A percentile compares a stretch with the other conserved stretches of the same genome.
These are phyloP conservation scores for Suhomyces vadensis DNA, from an alignment of 805 yeast species.

Conservation along the genomic window DNA sequence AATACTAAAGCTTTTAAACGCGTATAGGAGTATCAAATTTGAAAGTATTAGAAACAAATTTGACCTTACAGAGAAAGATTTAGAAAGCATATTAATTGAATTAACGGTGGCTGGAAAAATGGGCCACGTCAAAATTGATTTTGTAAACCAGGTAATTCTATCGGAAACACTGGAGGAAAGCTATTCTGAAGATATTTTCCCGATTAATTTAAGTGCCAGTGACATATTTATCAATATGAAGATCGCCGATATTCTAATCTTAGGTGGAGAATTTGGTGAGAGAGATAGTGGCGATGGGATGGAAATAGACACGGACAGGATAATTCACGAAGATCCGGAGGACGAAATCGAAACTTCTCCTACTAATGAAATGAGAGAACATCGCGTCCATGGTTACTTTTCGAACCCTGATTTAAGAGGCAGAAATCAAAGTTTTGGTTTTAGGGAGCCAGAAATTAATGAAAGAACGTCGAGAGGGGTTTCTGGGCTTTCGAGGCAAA, in stretches of 20 bases:
- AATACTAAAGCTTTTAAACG: slow-evolving; percentile 28
- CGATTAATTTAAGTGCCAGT: slow-evolving; percentile 20
- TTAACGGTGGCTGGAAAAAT: slow-evolving; percentile 33
- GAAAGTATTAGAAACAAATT: slow-evolving; percentile 26
- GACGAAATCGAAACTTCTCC: neutral
- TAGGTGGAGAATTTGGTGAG: neutral
- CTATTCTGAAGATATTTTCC: slow-evolving; percentile 13
- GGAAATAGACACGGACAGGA: slow-evolving; percentile 14
- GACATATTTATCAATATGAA: slow-evolving; percentile 24
- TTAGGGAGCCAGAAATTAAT: neutral
- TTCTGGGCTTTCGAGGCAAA: neutral
- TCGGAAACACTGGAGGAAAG: slow-evolving; percentile 6
- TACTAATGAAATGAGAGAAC: neutral
- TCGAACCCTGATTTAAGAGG: neutral
- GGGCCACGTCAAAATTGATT: slow-evolving; percentile 30
- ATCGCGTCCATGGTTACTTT: neutral
- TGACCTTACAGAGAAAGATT: slow-evolving; percentile 18
- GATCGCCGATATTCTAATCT: slow-evolving; percentile 2
- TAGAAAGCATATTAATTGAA: slow-evolving; percentile 30
- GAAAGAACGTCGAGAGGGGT: neutral
- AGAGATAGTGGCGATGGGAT: slow-evolving; percentile 4
- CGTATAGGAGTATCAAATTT: slow-evolving; percentile 32
- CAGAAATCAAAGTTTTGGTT: neutral
- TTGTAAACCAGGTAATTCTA: slow-evolving; percentile 22
- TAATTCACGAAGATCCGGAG: neutral